Percentiles rank a stretch among this genome's conserved stretches.
These are phyloP conservation scores for Aspergillus oerlinghausenensis DNA, from an alignment of 2,329 filamentous ascomycete genomes.

Conservation along the genomic window DNA sequence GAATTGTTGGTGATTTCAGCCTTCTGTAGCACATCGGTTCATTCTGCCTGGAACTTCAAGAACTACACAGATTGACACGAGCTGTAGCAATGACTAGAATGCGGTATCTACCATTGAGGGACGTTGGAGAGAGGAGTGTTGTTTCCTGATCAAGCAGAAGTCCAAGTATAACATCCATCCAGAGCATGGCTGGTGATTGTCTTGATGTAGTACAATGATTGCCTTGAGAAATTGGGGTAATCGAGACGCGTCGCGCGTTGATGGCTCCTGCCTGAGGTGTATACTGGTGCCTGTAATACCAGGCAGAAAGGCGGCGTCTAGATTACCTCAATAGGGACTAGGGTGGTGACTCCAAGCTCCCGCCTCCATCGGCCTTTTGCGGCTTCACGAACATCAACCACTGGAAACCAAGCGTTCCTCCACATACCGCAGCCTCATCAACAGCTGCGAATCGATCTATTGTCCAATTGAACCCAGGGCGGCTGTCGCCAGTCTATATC, in stretches of 20 bases:
- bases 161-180: background rate
- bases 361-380: conserved; percentile 32
- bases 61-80: background rate
- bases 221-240: conserved; percentile 13
- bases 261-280: conserved; percentile 22
- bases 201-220: conserved; percentile 4
- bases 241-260: conserved; percentile 30
- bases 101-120: background rate
- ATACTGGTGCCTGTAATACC: conserved; percentile 11
- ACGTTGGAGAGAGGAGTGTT: background rate
- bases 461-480: background rate
- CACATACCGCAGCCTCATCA: conserved; percentile 19
- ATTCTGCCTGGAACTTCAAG: conserved; percentile 14
- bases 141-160: background rate
- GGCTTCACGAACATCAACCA: conserved; percentile 34
- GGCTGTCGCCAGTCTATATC: background rate
- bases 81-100: background rate
- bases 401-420: conserved; percentile 28
- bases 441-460: conserved; percentile 14
- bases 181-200: background rate
- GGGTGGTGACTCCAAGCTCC: conserved; percentile 24
- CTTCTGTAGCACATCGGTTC: conserved; percentile 16
- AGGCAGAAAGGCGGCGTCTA: conserved; percentile 24
- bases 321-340: conserved; percentile 26
- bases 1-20: conserved; percentile 12